Conservation (phyloP, 208 protist species). For the Trypanosoma avium region DNA sequence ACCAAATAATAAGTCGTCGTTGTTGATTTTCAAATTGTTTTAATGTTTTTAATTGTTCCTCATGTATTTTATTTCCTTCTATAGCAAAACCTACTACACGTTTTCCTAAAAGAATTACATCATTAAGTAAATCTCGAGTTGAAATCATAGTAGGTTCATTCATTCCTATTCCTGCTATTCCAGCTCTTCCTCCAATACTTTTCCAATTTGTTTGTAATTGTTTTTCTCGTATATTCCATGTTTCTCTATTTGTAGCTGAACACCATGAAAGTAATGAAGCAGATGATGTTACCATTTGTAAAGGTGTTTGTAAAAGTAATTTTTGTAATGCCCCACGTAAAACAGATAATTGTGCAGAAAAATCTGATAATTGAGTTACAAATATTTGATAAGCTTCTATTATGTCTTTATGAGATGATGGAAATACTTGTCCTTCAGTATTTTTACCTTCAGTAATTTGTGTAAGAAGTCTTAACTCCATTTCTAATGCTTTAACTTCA, state of each 20-base stretch:
- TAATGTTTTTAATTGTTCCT: constrained; percentile 40
- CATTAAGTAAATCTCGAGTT: constrained; percentile 26
- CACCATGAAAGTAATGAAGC: not conserved
- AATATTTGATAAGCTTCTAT: constrained; percentile 23
- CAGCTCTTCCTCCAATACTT: not conserved
- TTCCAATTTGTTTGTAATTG: constrained; percentile 17
- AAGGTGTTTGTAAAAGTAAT: constrained; percentile 28
- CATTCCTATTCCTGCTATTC: not conserved
- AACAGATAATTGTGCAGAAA: constrained; percentile 51
- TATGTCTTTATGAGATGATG: not conserved
- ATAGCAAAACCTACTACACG: constrained; percentile 40
- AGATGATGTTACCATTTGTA: not conserved
- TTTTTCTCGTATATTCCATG: constrained; percentile 41
- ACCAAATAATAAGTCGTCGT: constrained; percentile 75
- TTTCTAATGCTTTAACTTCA: constrained; percentile 20
- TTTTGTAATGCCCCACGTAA: constrained; percentile 42
- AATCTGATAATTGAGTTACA: constrained; percentile 48
- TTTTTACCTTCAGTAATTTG: constrained; percentile 1
- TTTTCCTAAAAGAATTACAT: constrained; percentile 42
- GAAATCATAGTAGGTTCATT: not conserved
- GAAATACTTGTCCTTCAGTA: not conserved
- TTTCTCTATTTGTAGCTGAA: constrained; percentile 34
- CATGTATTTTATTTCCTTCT: constrained; percentile 27
- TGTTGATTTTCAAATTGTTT: constrained; percentile 52
- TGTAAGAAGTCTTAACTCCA: constrained; percentile 9